These are phyloP conservation scores for Podila epigama DNA, from an alignment of 192 early-diverging fungal species.

Conservation along the genomic window DNA sequence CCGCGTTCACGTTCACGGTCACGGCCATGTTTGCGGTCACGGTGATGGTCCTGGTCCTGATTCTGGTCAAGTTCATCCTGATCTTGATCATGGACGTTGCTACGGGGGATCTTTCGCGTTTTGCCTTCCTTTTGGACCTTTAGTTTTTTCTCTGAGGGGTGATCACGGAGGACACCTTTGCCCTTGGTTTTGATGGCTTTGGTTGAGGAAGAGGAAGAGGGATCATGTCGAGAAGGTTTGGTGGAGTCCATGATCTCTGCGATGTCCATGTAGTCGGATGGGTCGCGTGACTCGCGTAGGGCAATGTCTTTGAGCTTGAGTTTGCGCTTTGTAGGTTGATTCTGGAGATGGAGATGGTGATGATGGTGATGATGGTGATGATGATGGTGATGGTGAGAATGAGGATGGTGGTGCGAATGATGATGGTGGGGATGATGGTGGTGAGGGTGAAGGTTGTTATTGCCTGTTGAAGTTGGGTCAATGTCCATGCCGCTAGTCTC, in stretches of 20 bases:
- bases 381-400: constrained; percentile 2
- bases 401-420: constrained; percentile 39
- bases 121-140: constrained; percentile 12
- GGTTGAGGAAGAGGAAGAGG: background rate
- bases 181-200: constrained; percentile 19
- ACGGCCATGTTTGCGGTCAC: too few species aligned
- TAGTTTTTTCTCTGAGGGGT: constrained; percentile 10
- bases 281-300: constrained; percentile 39
- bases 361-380: constrained; percentile 39
- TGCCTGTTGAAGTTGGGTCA: constrained; percentile 14
- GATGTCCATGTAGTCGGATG: constrained; percentile 21
- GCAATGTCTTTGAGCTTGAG: constrained; percentile 47
- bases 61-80: constrained; percentile 12
- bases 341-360: constrained; percentile 40
- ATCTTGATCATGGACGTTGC: too few species aligned
- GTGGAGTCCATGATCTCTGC: constrained; percentile 14
- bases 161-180: background rate
- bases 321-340: constrained; percentile 36
- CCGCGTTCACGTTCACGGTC: too few species aligned
- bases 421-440: constrained; percentile 39
- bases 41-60: too few species aligned
- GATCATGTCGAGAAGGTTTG: constrained; percentile 16
- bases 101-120: too few species aligned
- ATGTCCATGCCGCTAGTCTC: constrained; percentile 18
- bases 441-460: too few species aligned